Base-by-base conservation (phyloP, 1,284 basidiomycete species). In the Pseudozyma thailandica region DNA sequence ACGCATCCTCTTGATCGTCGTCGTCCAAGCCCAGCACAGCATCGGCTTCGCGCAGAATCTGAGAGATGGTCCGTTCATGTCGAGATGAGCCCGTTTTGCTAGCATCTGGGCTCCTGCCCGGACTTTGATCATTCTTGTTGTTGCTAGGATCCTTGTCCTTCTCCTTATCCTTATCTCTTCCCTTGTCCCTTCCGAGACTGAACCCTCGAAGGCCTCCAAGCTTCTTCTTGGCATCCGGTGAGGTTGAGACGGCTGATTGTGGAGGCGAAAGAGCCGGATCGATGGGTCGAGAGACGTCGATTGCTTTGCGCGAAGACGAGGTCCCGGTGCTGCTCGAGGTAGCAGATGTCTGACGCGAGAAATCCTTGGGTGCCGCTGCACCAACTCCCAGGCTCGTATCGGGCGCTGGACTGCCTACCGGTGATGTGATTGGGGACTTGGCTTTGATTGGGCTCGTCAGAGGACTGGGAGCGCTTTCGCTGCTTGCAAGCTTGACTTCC, bases 41-140 rank as follows among this genome's bases (percentile, higher is more conserved):
- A 46, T 74, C 72, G 2, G 72, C 72, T 23, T 74, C 72, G 12
- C 72, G 37, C 9, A 74, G 59, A 25, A 74, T 74, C 38, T 74
- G 45, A 21, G 69, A 72, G 21, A 74, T 74, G 46, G 69, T 74
- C n/a, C 72, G 53, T 39, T 74, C 60, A 46, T 72, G 72, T 3
- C 55, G 51, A 25, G 50, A 31, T 7, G 30, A 10, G 10, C 15
- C 47, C n/a, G 47, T 20, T 6, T 8, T 20, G 18, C 27, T 13
- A 25, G 45, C 26, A 10, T 41, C 39, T 41, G 39, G 20, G 12
- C 15, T 18, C 28, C 27, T 39, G 35, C n/a, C n/a, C n/a, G n/a
- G n/a, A n/a, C 25, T 28, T 12, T 41, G 33, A 33, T 31, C 30
- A 18, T 21, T 33, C 35, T 58, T 39, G 43, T 35, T 35, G 30